A percentile compares a stretch with the other conserved stretches of the same genome.
These are phyloP conservation scores for Paracoccidioides lutzii DNA, from an alignment of 2,329 filamentous ascomycete species.

Conservation along the genomic window DNA sequence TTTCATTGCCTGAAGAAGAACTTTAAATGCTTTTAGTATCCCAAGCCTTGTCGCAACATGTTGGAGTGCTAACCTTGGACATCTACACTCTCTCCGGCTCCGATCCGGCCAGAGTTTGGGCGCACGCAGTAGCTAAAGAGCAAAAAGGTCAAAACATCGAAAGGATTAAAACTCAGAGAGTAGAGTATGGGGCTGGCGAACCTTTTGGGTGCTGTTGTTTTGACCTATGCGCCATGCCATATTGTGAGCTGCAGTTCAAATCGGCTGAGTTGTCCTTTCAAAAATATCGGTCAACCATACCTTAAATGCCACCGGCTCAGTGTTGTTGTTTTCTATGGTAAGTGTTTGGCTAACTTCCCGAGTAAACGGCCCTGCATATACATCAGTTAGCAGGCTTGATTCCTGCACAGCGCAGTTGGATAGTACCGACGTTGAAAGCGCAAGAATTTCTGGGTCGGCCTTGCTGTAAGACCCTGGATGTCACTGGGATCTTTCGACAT, in stretches of 20 bases:
- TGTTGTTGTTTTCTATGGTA: conserved; percentile 45
- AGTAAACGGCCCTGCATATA: conserved; percentile 46
- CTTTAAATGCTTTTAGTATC: conserved; percentile 33
- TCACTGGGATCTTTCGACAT: background rate
- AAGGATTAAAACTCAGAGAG: background rate
- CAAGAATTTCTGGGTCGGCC: conserved; percentile 52
- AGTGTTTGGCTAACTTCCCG: conserved; percentile 51
- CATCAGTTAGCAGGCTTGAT: conserved; percentile 12
- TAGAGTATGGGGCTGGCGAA: conserved; percentile 39
- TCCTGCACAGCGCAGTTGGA: conserved; percentile 5
- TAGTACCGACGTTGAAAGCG: conserved; percentile 65
- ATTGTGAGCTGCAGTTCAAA: conserved; percentile 15
- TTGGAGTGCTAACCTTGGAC: conserved; percentile 56
- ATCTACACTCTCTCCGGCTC: conserved; percentile 78
- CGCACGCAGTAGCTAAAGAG: conserved; percentile 78
- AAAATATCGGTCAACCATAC: conserved; percentile 24
- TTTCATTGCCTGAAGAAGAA: conserved; percentile 96
- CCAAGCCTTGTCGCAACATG: conserved; percentile 1
- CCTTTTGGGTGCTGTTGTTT: conserved; percentile 98
- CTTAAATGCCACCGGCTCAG: conserved; percentile 52
- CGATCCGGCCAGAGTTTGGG: conserved; percentile 92
- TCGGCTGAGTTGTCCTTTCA: background rate
- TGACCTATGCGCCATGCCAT: conserved; percentile 51
- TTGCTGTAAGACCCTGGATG: background rate
- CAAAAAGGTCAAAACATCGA: background rate